Percentiles rank a stretch among this genome's conserved stretches.
phyloP scores from a whole-genome alignment of 1,284 basidiomycete species.

The Trichosporon inkin region DNA sequence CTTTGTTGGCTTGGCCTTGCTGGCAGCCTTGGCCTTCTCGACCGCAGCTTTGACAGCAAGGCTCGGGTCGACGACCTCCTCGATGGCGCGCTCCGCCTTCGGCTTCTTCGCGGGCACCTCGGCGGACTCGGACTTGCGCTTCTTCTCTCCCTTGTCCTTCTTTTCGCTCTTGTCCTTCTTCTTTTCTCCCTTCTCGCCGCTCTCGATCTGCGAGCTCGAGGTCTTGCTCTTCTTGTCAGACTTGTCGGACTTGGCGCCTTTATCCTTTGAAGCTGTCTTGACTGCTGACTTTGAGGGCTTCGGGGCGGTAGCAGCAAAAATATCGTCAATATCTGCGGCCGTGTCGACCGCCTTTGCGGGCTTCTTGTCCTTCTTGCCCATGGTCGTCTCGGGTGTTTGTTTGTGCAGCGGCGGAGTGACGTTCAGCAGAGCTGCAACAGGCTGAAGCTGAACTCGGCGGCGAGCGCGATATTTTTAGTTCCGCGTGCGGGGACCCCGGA shows the following conservation, averaged over 20 bases:
- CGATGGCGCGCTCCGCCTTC: slow-evolving; percentile 20
- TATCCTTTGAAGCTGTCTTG: slow-evolving; percentile 27
- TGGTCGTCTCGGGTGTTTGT: not conserved
- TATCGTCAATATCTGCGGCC: slow-evolving; percentile 11
- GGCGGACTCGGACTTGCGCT: not conserved
- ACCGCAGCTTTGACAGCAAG: slow-evolving; percentile 15
- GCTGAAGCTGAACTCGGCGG: not conserved
- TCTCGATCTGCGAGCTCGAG: slow-evolving; percentile 17
- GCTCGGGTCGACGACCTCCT: slow-evolving; percentile 36
- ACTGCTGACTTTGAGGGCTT: slow-evolving; percentile 1
- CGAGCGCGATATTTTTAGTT: slow-evolving; percentile 5
- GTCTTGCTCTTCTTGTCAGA: not conserved
- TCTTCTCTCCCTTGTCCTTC: slow-evolving; percentile 6
- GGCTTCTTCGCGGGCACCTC: not conserved
- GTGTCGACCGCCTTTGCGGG: slow-evolving; percentile 17
- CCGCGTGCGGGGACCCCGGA: slow-evolving; percentile 2
- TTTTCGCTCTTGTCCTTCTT: slow-evolving; percentile 1
- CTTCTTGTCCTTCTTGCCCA: slow-evolving; percentile 23
- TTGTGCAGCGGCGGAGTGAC: not conserved
- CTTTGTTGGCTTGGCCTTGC: slow-evolving; percentile 13
- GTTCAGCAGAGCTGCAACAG: not conserved
- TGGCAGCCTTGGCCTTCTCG: slow-evolving; percentile 15
- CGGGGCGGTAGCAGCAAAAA: slow-evolving; percentile 10
- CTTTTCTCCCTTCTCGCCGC: slow-evolving; percentile 9
- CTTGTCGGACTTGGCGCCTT: slow-evolving; percentile 13